These are phyloP conservation scores for Suillus lakei DNA, from an alignment of 768 basidiomycete genomes.

Conservation along the genomic window DNA sequence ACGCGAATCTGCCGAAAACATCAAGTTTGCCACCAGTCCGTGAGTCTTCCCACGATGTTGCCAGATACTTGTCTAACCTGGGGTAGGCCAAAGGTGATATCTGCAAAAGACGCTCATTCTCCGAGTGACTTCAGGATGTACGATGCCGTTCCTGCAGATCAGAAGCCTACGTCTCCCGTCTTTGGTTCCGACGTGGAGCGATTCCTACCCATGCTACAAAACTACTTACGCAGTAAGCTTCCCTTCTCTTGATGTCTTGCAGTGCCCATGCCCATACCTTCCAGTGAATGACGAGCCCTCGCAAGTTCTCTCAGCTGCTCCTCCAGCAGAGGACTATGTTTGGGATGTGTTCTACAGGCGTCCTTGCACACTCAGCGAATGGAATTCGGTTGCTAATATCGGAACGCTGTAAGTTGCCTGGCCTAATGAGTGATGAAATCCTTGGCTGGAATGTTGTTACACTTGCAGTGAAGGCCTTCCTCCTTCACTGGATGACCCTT, in stretches of 20 bases:
- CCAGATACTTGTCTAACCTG: not conserved
- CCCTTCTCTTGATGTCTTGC: not conserved
- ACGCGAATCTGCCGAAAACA: slow-evolving; percentile 22
- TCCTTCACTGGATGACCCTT: slow-evolving; percentile 52
- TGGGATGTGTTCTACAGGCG: slow-evolving; percentile 86
- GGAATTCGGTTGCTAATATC: slow-evolving; percentile 58
- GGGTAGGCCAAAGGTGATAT: slow-evolving; percentile 58
- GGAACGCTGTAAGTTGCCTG: slow-evolving; percentile 61
- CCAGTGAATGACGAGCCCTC: slow-evolving; percentile 33
- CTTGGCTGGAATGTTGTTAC: slow-evolving; percentile 4
- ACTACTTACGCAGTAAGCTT: slow-evolving; percentile 66
- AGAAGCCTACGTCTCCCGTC: slow-evolving; percentile 32
- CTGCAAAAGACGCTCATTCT: slow-evolving; percentile 51
- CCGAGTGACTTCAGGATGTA: slow-evolving; percentile 66
- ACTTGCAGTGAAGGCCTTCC: slow-evolving; percentile 66
- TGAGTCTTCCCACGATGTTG: slow-evolving; percentile 26
- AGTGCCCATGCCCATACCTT: not conserved
- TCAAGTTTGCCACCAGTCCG: slow-evolving; percentile 42
- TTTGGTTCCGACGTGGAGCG: slow-evolving; percentile 73
- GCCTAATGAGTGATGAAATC: not conserved
- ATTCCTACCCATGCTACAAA: slow-evolving; percentile 76
- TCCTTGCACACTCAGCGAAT: slow-evolving; percentile 61
- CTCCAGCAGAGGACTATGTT: slow-evolving; percentile 64
- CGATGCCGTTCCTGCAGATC: slow-evolving; percentile 62
- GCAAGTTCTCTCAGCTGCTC: slow-evolving; percentile 10